These are phyloP conservation scores for Venturia carpophila DNA, from an alignment of 2,329 filamentous ascomycete genomes.

Conservation along the genomic window DNA sequence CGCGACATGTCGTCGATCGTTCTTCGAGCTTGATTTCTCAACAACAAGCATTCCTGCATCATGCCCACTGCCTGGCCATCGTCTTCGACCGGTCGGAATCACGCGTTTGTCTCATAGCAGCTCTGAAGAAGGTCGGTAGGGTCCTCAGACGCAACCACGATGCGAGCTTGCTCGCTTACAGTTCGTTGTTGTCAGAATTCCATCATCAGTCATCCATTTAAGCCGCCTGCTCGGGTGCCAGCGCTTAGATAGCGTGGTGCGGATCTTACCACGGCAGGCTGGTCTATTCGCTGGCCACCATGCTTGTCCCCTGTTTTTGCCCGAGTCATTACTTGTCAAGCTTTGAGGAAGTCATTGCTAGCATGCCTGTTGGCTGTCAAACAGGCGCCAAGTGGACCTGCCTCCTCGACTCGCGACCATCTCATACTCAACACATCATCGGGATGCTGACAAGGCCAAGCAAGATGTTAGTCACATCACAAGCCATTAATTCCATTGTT, in stretches of 20 bases:
- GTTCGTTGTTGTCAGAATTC: background rate
- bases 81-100: too few species aligned
- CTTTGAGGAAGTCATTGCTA: background rate
- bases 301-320: background rate
- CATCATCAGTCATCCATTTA: slow-evolving; percentile 6
- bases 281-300: background rate
- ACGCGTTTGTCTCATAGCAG: too few species aligned
- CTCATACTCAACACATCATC: background rate
- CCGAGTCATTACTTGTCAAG: background rate
- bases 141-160: background rate
- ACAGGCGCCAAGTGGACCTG: background rate
- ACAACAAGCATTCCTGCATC: too few species aligned
- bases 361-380: background rate
- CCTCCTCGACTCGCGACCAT: background rate
- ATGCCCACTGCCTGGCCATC: too few species aligned
- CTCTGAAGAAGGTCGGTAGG: too few species aligned
- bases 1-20: background rate
- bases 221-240: background rate
- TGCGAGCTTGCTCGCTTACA: background rate
- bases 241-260: background rate
- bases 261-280: background rate
- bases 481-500: background rate
- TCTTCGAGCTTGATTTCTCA: background rate
- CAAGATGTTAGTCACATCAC: background rate
- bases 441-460: background rate